Base-by-base conservation (phyloP, 202 grass and related monocot genomes). In the Musa balbisiana region DNA sequence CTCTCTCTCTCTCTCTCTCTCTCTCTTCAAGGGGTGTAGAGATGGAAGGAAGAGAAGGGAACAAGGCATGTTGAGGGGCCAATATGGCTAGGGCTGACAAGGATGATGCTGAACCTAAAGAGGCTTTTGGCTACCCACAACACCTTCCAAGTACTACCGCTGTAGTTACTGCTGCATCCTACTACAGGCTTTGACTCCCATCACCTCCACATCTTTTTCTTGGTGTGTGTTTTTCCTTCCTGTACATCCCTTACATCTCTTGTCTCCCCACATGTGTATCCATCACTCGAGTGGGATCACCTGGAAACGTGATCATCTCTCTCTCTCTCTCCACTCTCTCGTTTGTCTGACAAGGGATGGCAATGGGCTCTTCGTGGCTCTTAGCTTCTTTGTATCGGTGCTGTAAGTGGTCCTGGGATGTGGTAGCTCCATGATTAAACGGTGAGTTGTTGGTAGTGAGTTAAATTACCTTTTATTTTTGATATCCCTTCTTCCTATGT, bases 361-460 rank as follows among this genome's bases (percentile, higher is more conserved):
- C 26, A 10, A n/a, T 67, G 53, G 70, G 52, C 43, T 78, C 50
- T 79, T 66, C 20, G 64, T 67, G 24, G 53, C 64, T 52, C 63
- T 65, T 80, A 66, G 64, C 27, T 65, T 67, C 69, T 82, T 80
- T 79, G 33, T 72, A 69, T 73, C 53, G 54, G 81, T 15, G 9
- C 27, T 51, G 53, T 10, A 76, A 67, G 76, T 82, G 79, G 80
- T 79, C 75, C 80, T 82, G 43, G 65, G 55, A 73, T 25, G 9
- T 25, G n/a, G 16, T 3, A 76, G 26, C 53, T 75, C 80, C 75
- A 55, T 82, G 80, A 86, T 80, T 79, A 86, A 71, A 78, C 79
- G 17, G 53, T 65, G 63, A 65, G 24, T 26, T 65, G 63, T 26
- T 8, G 33, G 33, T 5, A 24, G 21, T 27, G 26, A 65, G 49